Conservation (phyloP, 495 filamentous ascomycete genomes). For the Tuber magnatum region DNA sequence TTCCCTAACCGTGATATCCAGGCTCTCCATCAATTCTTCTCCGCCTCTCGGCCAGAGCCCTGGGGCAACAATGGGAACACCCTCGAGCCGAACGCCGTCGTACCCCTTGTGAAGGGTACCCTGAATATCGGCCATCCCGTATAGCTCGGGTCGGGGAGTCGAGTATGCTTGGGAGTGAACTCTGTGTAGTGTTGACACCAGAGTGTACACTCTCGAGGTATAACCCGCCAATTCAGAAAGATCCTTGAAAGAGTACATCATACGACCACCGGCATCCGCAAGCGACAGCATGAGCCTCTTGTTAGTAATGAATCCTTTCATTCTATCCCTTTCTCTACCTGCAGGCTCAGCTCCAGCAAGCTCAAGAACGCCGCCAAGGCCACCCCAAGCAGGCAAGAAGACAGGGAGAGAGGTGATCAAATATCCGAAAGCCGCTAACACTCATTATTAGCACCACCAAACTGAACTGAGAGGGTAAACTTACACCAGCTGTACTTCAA, state of each 20-base stretch:
- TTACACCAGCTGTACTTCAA: conserved; percentile 93
- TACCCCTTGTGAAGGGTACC: conserved; percentile 90
- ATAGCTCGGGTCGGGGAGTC: conserved; percentile 65
- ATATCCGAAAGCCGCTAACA: conserved; percentile 69
- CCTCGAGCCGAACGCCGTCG: conserved; percentile 86
- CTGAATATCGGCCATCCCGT: conserved; percentile 80
- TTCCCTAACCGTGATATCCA: conserved; percentile 77
- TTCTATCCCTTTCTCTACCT: conserved; percentile 69
- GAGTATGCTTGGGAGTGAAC: conserved; percentile 87
- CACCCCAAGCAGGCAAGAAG: conserved; percentile 92
- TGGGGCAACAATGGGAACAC: conserved; percentile 87
- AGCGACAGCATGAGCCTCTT: conserved; percentile 97
- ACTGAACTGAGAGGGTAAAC: conserved; percentile 6
- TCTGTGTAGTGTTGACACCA: conserved; percentile 88
- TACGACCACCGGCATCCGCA: conserved; percentile 88
- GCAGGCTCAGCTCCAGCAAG: conserved; percentile 43
- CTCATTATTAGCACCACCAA: conserved; percentile 5
- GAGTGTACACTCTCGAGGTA: conserved; percentile 89
- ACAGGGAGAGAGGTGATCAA: conserved; percentile 84
- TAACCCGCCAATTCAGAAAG: conserved; percentile 91
- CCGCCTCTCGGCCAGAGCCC: conserved; percentile 75
- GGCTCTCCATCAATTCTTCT: conserved; percentile 78
- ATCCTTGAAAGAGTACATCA: conserved; percentile 99
- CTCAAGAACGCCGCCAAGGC: conserved; percentile 65
- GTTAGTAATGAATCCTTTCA: conserved; percentile 99